Percentiles rank a stretch among this genome's conserved stretches.
Evolutionary conservation across 2,329 filamentous ascomycete species (phyloP).

Genomic region (Sporothrix variecibatus): DNA sequence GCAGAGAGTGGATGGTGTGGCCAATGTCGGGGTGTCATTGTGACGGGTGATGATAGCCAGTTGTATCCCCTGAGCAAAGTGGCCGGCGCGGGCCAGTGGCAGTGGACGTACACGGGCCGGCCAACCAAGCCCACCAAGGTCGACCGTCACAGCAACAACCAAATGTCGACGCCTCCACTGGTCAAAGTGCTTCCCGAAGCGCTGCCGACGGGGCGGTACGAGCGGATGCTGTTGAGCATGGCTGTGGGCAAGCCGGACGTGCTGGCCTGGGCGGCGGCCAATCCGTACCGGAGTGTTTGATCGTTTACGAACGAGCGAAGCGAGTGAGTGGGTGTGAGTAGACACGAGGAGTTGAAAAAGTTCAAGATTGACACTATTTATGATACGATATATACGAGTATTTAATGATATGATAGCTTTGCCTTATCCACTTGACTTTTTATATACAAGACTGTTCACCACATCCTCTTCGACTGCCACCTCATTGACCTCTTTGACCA

Average conservation of each 20-base stretch:
- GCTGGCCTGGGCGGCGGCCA: constrained; percentile 26
- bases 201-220: constrained; percentile 40
- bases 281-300: constrained; percentile 7
- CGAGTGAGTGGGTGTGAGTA: background rate
- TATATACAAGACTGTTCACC: background rate
- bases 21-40: constrained; percentile 16
- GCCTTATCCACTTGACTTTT: background rate
- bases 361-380: background rate
- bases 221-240: constrained; percentile 34
- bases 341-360: background rate
- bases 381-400: background rate
- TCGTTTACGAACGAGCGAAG: background rate
- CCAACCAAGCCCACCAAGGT: constrained; percentile 10
- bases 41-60: background rate
- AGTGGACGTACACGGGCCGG: constrained; percentile 36
- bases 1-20: constrained; percentile 28
- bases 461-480: background rate
- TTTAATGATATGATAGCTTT: background rate
- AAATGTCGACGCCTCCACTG: constrained; percentile 7
- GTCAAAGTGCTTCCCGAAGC: constrained; percentile 37
- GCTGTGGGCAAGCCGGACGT: constrained; percentile 28
- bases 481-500: background rate
- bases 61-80: constrained; percentile 35
- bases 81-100: constrained; percentile 37
- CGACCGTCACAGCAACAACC: constrained; percentile 22